A percentile compares a stretch with the other conserved stretches of the same genome.
These are phyloP conservation scores for Vigna mungo DNA, from an alignment of 306 rosid genomes.

Conservation along the genomic window DNA sequence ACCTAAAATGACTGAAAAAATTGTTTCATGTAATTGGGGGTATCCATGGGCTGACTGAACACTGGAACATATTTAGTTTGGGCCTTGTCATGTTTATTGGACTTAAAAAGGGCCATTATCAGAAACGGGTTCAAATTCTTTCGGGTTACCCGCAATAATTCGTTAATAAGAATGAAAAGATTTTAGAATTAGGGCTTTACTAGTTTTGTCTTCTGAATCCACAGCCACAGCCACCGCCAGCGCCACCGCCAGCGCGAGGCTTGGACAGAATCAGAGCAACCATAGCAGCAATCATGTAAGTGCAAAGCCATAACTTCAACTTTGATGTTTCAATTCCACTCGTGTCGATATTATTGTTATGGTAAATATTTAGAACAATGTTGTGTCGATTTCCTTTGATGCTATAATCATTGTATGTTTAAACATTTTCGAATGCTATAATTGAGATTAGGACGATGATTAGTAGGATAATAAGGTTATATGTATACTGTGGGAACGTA, in stretches of 20 bases:
- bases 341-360: background rate
- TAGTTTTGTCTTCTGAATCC: background rate
- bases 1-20: too few species aligned
- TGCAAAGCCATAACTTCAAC: background rate
- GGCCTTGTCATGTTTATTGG: too few species aligned
- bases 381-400: background rate
- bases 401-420: background rate
- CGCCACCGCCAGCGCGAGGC: background rate
- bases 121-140: too few species aligned
- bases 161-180: too few species aligned
- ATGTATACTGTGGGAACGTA: background rate
- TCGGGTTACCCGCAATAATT: too few species aligned
- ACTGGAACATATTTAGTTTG: too few species aligned
- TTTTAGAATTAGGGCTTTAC: background rate
- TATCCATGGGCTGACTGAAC: too few species aligned
- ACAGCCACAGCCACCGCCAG: background rate
- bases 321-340: background rate
- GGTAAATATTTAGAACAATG: background rate
- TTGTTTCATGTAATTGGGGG: too few species aligned
- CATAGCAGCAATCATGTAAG: slow-evolving; percentile 17
- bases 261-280: background rate
- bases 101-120: too few species aligned
- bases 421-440: background rate
- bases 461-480: background rate
- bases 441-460: background rate